Percentiles rank a stretch among this genome's conserved stretches.
Conservation (phyloP, 345 rosid genomes). For the Dimocarpus longan region DNA sequence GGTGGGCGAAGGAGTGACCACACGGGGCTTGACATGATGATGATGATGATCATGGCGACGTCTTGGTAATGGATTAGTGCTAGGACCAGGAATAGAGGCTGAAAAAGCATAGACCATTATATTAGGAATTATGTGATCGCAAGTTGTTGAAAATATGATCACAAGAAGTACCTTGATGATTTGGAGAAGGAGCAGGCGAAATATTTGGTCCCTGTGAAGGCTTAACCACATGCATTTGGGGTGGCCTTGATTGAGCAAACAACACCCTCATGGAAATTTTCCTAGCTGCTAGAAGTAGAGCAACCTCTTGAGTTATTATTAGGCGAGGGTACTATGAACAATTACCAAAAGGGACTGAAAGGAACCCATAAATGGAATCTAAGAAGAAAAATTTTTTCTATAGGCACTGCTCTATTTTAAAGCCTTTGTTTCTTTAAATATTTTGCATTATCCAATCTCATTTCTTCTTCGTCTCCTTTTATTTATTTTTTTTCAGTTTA, state of each 20-base stretch:
- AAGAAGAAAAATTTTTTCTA: neutral
- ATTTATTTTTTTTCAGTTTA: neutral
- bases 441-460: neutral
- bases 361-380: neutral
- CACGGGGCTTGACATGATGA: slow-evolving; percentile 53
- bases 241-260: slow-evolving; percentile 37
- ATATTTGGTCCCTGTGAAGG: slow-evolving; percentile 42
- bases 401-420: neutral
- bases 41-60: slow-evolving; percentile 51
- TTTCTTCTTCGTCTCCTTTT: neutral
- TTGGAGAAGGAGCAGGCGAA: slow-evolving; percentile 55
- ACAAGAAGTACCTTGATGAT: slow-evolving; percentile 40
- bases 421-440: neutral
- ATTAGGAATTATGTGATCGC: slow-evolving; percentile 12
- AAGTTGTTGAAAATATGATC: slow-evolving; percentile 8
- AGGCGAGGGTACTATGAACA: slow-evolving; percentile 1
- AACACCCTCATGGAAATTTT: slow-evolving; percentile 44
- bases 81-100: slow-evolving; percentile 49
- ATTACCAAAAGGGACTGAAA: neutral
- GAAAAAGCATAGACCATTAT: slow-evolving; percentile 23
- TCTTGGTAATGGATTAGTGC: slow-evolving; percentile 39
- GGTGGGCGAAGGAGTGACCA: slow-evolving; percentile 67
- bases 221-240: slow-evolving; percentile 33
- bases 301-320: slow-evolving; percentile 23
- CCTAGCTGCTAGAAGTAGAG: slow-evolving; percentile 52